These are phyloP conservation scores for Gracilaria gracilis DNA, from an alignment of 23 red algal genomes.

Conservation along the genomic window DNA sequence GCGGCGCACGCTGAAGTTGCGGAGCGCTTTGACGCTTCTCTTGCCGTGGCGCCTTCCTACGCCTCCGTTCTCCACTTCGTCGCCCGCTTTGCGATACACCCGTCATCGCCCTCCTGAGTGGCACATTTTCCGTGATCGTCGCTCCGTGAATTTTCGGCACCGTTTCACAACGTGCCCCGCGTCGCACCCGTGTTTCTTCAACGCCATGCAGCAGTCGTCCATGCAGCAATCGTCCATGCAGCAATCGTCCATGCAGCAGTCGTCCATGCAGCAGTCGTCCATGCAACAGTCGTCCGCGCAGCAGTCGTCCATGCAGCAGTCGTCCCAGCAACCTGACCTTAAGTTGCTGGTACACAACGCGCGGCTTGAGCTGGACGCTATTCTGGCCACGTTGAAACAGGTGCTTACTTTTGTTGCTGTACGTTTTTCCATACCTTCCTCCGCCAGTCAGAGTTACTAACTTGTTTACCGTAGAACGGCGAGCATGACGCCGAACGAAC, in stretches of 20 bases:
- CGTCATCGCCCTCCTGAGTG: no score
- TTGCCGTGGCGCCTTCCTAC: no score
- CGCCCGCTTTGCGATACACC: no score
- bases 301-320: no score
- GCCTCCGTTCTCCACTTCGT: no score
- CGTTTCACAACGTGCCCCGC: neutral
- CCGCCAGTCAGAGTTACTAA: neutral
- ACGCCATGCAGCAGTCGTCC: conserved; percentile 19
- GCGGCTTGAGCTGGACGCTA: conserved; percentile 34
- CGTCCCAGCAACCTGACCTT: conserved; percentile 23
- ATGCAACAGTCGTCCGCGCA: conserved; percentile 6
- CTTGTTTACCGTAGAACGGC: neutral
- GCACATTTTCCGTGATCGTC: no score
- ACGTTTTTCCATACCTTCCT: neutral
- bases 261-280: conserved; percentile 11
- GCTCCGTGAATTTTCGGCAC: neutral
- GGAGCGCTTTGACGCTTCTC: no score
- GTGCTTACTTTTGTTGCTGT: conserved; percentile 32
- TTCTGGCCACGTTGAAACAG: conserved; percentile 40
- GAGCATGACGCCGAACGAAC: neutral
- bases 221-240: neutral
- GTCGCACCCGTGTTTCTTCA: neutral
- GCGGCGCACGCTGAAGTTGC: no score
- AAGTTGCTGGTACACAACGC: conserved; percentile 28
- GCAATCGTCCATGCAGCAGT: neutral